These are phyloP conservation scores for Tripterygium wilfordii DNA, from an alignment of 177 flowering plant genomes.

Conservation along the genomic window DNA sequence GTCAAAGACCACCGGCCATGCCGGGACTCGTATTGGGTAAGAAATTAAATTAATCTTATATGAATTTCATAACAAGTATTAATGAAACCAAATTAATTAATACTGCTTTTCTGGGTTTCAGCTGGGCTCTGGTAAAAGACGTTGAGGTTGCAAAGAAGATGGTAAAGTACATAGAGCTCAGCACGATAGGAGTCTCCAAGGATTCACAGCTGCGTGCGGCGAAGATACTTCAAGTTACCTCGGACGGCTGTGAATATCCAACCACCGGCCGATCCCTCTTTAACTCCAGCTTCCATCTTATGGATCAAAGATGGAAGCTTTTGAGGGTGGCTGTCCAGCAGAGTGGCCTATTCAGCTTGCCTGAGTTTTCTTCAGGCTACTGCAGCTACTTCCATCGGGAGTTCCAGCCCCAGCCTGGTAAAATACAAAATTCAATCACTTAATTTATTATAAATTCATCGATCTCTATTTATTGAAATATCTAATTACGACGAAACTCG, in stretches of 20 bases:
- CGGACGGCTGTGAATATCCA: slow-evolving; percentile 33
- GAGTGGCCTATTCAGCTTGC: slow-evolving; percentile 49
- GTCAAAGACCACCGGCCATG: slow-evolving; percentile 90
- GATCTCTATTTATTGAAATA: not conserved
- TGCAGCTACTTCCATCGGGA: slow-evolving; percentile 41
- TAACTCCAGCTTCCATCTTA: slow-evolving; percentile 21
- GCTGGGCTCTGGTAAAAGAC: slow-evolving; percentile 94
- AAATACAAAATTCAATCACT: not conserved
- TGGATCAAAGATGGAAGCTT: slow-evolving; percentile 64
- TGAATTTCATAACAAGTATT: too few relatives aligned
- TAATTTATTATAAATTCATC: not conserved
- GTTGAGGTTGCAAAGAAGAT: slow-evolving; percentile 58
- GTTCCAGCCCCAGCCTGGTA: slow-evolving; percentile 66
- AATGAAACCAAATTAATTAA: too few relatives aligned
- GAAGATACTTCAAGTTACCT: slow-evolving; percentile 43
- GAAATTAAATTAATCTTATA: too few relatives aligned
- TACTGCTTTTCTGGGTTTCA: too few relatives aligned
- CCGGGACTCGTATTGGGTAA: slow-evolving; percentile 88
- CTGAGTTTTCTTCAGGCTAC: slow-evolving; percentile 34
- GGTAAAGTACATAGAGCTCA: slow-evolving; percentile 68
- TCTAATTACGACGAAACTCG: not conserved
- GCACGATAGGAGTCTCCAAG: slow-evolving; percentile 86
- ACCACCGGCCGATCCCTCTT: slow-evolving; percentile 39
- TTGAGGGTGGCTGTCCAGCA: slow-evolving; percentile 40
- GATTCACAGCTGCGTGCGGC: slow-evolving; percentile 91